Percentiles rank a stretch among this genome's conserved stretches.
Evolutionary conservation across 2,329 filamentous ascomycete genomes (phyloP).

Genomic region (Xylaria sp.): DNA sequence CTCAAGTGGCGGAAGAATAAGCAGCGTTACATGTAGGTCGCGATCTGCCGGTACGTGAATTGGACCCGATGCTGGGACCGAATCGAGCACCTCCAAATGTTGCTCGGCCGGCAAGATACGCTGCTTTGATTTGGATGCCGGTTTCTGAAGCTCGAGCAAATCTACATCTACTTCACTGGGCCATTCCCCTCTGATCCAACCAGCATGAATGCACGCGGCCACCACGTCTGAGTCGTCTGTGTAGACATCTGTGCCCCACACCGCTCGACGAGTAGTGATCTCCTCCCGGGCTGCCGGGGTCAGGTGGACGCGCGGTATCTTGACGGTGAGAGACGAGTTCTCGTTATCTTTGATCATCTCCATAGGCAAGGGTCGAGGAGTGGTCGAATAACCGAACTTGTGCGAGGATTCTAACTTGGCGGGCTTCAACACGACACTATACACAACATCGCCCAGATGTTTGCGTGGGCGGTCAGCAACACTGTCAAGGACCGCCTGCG

Average conservation of each 20-base stretch:
- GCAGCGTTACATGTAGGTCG: slow-evolving; percentile 87
- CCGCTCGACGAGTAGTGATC: slow-evolving; percentile 79
- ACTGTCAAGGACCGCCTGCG: slow-evolving; percentile 76
- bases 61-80: slow-evolving; percentile 70
- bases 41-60: slow-evolving; percentile 72
- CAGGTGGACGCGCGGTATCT: slow-evolving; percentile 84
- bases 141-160: slow-evolving; percentile 68
- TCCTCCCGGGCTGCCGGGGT: slow-evolving; percentile 77
- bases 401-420: slow-evolving; percentile 58
- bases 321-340: slow-evolving; percentile 91
- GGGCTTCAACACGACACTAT: slow-evolving; percentile 73
- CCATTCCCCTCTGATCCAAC: slow-evolving; percentile 93
- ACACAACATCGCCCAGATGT: slow-evolving; percentile 87
- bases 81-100: slow-evolving; percentile 58
- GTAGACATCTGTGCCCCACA: slow-evolving; percentile 96
- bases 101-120: slow-evolving; percentile 45
- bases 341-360: slow-evolving; percentile 78
- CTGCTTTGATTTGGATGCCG: slow-evolving; percentile 52
- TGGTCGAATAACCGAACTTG: slow-evolving; percentile 61
- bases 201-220: slow-evolving; percentile 90
- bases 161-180: slow-evolving; percentile 77
- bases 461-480: slow-evolving; percentile 76
- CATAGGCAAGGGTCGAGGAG: slow-evolving; percentile 78
- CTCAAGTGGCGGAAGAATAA: slow-evolving; percentile 83
- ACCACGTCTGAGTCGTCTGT: slow-evolving; percentile 96